Percentiles rank a stretch among this genome's conserved stretches.
Evolutionary conservation across 805 yeast genomes (phyloP).

Genomic region (Lipomyces yamanashiensis): DNA sequence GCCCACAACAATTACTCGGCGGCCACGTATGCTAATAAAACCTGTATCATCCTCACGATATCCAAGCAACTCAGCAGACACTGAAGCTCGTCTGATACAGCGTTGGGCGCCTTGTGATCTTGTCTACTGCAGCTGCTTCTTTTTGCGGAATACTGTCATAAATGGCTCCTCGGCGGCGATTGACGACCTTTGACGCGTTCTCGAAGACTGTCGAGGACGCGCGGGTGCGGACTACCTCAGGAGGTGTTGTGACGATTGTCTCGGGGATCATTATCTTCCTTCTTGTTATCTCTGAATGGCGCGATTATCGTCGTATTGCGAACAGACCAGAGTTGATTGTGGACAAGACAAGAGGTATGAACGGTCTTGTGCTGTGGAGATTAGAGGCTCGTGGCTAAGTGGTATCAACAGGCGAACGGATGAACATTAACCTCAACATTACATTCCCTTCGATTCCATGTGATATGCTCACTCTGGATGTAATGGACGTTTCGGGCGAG

Average conservation of each 20-base stretch:
- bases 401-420: slow-evolving; percentile 56
- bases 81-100: too few species aligned
- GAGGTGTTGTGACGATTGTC: slow-evolving; percentile 82
- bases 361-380: neutral
- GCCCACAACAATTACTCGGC: too few species aligned
- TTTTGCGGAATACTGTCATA: neutral
- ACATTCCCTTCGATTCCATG: slow-evolving; percentile 88
- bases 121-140: neutral
- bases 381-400: neutral
- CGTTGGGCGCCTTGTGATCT: too few species aligned
- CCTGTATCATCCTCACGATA: too few species aligned
- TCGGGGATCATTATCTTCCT: slow-evolving; percentile 66
- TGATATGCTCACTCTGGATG: slow-evolving; percentile 76
- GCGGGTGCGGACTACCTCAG: slow-evolving; percentile 81
- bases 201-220: slow-evolving; percentile 94
- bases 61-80: too few species aligned
- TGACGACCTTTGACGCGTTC: slow-evolving; percentile 36
- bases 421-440: slow-evolving; percentile 80
- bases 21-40: too few species aligned
- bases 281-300: slow-evolving; percentile 74
- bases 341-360: slow-evolving; percentile 56
- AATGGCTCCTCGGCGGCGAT: slow-evolving; percentile 35
- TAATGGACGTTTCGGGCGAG: slow-evolving; percentile 89
- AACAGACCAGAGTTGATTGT: slow-evolving; percentile 85
- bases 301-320: slow-evolving; percentile 68